A percentile compares a stretch with the other conserved stretches of the same genome.
phyloP scores from a whole-genome alignment of 2,329 filamentous ascomycete species.

The Ustulina deusta region DNA sequence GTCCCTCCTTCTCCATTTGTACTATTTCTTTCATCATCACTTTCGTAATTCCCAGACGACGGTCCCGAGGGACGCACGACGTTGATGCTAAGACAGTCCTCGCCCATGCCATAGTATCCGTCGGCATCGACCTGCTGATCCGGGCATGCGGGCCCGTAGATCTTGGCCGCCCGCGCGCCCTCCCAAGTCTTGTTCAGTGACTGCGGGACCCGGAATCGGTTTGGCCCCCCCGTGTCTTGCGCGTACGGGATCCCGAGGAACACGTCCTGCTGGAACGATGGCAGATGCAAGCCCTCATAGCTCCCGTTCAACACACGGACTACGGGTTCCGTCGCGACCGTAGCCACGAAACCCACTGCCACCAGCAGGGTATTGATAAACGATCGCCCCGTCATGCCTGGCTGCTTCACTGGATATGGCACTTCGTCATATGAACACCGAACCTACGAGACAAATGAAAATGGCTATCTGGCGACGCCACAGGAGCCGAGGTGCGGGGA shows the following conservation, averaged over 20 bases:
- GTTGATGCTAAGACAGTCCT: conserved; percentile 52
- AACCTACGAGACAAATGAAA: not conserved
- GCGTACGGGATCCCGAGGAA: conserved; percentile 58
- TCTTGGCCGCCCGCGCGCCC: conserved; percentile 54
- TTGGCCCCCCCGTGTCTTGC: conserved; percentile 52
- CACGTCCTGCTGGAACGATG: conserved; percentile 56
- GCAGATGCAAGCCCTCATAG: conserved; percentile 52
- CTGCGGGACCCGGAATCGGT: conserved; percentile 54
- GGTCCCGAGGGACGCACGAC: conserved; percentile 46
- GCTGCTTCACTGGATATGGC: not conserved
- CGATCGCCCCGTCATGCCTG: conserved; percentile 6
- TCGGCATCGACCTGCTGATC: conserved; percentile 39
- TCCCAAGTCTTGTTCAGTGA: conserved; percentile 55
- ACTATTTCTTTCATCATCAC: not conserved
- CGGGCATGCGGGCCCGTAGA: conserved; percentile 58
- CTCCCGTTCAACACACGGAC: conserved; percentile 52
- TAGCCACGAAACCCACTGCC: not conserved
- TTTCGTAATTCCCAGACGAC: conserved; percentile 17
- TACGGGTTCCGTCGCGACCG: conserved; percentile 34
- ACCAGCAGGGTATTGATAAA: not conserved
- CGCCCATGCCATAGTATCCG: conserved; percentile 46
- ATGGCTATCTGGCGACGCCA: not conserved
- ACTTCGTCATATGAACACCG: not conserved
- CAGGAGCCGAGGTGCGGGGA: conserved; percentile 18
- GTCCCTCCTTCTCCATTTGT: not conserved